A percentile compares a stretch with the other conserved stretches of the same genome.
These are phyloP conservation scores for Termitomyces sp. DNA, from an alignment of 768 basidiomycete species.

Conservation along the genomic window DNA sequence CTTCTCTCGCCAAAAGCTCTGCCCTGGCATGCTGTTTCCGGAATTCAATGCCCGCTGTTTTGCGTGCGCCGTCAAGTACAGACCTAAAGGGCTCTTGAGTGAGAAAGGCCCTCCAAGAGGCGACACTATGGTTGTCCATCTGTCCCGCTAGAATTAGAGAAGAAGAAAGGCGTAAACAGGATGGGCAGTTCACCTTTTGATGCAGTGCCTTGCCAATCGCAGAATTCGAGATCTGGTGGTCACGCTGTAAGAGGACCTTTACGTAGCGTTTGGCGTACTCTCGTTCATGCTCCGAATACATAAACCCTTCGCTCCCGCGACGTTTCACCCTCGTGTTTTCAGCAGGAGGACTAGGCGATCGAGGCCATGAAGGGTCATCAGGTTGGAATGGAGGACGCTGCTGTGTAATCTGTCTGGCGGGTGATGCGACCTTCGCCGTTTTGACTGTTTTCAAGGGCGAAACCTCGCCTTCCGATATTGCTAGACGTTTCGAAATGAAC, in stretches of 20 bases:
- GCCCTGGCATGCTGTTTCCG: constrained; percentile 32
- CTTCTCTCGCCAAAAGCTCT: constrained; percentile 30
- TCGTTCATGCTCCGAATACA: constrained; percentile 47
- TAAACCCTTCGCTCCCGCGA: constrained; percentile 20
- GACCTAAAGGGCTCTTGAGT: constrained; percentile 21
- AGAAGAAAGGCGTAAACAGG: background rate
- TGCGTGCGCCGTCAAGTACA: constrained; percentile 42
- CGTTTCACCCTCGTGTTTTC: constrained; percentile 23
- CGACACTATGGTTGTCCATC: constrained; percentile 55
- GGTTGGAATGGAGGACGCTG: background rate
- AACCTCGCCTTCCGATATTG: background rate
- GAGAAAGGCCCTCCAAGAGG: constrained; percentile 48
- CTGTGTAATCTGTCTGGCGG: background rate
- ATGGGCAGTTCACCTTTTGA: constrained; percentile 35
- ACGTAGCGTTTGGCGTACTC: constrained; percentile 43
- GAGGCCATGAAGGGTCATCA: constrained; percentile 10
- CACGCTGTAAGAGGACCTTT: constrained; percentile 39
- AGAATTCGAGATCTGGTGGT: constrained; percentile 37
- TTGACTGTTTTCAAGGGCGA: background rate
- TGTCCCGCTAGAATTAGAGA: constrained; percentile 20
- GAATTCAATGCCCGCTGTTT: constrained; percentile 44
- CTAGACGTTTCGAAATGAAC: constrained; percentile 8
- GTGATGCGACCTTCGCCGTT: background rate
- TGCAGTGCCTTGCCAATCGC: constrained; percentile 34
- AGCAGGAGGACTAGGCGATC: constrained; percentile 45